Evolutionary conservation across 2,329 filamentous ascomycete species (phyloP), one percentile per base, ranked within the genome.

Genomic region (Botrytis cinerea): DNA sequence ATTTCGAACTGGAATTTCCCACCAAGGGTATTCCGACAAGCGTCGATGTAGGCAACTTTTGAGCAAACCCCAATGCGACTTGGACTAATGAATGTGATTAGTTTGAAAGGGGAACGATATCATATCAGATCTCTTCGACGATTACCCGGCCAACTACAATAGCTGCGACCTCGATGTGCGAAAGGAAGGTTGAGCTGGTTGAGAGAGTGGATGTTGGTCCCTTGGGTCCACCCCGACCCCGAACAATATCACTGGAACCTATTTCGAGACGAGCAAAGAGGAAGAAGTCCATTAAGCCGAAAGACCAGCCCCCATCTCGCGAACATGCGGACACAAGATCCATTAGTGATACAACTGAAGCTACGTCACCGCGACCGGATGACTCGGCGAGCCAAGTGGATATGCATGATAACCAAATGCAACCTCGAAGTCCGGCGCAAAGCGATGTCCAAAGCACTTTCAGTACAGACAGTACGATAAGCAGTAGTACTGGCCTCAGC

Each of bases 41-140:
- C 82, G 95, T 99, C 80, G 95, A 97, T 84, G 95, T 98, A 87
- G 80, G 93, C 86, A 71, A 63, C 35, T 32, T 57, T 40, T 40
- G 59, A 32, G 8, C n/a, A 46, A 32, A 32, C 46, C 46, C 60
- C 60, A 28, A 66, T 71, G 70, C 70, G 60, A 63, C 71, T 51
- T 61, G 14, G 66, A 62, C 54, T 61, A 68, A 72, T 72, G 46
- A 28, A n/a, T 38, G 32, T 38, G 43, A 60, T 63, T 71, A 98
- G 94, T 99, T 99, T 82, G 96, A 98, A 83, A 91, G 95, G 80
- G 96, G 96, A 51, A 95, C 93, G 2, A 93, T 99, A 78, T 92
- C 92, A 32, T 99, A 98, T 83, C 90, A 95, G 84, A 88, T 98
- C 78, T 95, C 93, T 9, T 92, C 95, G 46, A 98, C 94, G 14